Evolutionary conservation across 805 yeast species (phyloP), one percentile per base, ranked within the genome.

Genomic region (Candida arabinofermentans): DNA sequence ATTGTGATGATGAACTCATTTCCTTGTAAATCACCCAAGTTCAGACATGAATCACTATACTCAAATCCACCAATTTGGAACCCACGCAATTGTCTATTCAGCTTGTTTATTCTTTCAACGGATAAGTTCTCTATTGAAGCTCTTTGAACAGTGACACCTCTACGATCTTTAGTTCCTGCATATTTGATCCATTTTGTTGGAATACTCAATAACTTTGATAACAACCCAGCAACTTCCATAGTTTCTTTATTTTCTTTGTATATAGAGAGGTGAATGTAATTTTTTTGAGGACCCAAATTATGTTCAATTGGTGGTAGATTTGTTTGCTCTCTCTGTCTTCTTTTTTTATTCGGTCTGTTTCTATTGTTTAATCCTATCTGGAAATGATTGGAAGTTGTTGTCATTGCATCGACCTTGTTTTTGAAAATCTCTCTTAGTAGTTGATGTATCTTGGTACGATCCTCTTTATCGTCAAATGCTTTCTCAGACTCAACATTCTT

Each of bases 171-270:
- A 2, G 99, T 95, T 18, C 99, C 99, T 0, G 97, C 95, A 61
- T 81, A 88, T 39, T 86, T 73, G 27, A 93, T 72, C 31, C 70
- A 59, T 48, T 81, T 83, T 5, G 83, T 69, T n/a, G 90, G 91
- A 17, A 85, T 66, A 47, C 88, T 76, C 49, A 93, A 68, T 46
- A 86, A 75, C 57, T 83, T 83, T 37, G 90, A 70, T 37, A 93
- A 66, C 22, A 84, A 64, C 16, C 80, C 74, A 1, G 93, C 93
- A 12, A 87, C 93, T 65, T 93, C 97, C 96, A 93, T 87, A 1
- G 99, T 90, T 53, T 93, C 99, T 59, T 90, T 86, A 66, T 93
- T 93, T 59, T 93, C 97, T 61, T 93, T 93, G 69, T 86, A 89
- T 22, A 93, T 67, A 10, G 85, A 79, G 56, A 90, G 83, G 55